phyloP scores from a whole-genome alignment of 148 eudicot genomes.

The Rhododendron kiyosumense region DNA sequence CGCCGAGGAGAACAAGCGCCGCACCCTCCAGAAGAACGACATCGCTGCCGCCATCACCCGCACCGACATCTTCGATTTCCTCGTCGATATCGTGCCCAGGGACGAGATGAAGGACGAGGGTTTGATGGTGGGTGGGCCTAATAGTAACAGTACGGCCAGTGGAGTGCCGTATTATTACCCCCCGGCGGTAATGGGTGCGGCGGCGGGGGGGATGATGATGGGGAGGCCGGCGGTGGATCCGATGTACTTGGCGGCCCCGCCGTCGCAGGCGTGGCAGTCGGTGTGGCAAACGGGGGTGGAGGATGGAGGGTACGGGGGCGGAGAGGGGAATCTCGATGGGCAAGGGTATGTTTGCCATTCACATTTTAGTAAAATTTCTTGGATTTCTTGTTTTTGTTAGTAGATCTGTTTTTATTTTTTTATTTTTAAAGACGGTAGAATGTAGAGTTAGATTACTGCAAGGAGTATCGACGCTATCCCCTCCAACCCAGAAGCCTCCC shows the following conservation, averaged over 20 bases:
- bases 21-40: constrained; percentile 76
- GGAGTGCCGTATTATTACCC: constrained; percentile 73
- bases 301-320: constrained; percentile 40
- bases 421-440: neutral
- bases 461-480: neutral
- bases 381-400: neutral
- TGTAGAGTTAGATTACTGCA: neutral
- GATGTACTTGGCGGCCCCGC: constrained; percentile 43
- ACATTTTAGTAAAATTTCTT: neutral
- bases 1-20: constrained; percentile 76
- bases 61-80: constrained; percentile 71
- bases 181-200: constrained; percentile 39
- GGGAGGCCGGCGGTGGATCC: constrained; percentile 45
- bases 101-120: constrained; percentile 34
- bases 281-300: constrained; percentile 56
- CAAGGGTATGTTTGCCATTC: constrained; percentile 36
- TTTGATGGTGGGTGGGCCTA: neutral
- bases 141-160: constrained; percentile 27
- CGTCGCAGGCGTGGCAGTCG: constrained; percentile 79
- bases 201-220: constrained; percentile 30
- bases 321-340: constrained; percentile 43
- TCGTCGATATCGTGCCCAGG: constrained; percentile 73
- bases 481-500: neutral
- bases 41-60: constrained; percentile 77
- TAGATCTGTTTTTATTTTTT: neutral